Base-by-base conservation (phyloP, 1,284 basidiomycete species). In the Ganoderma leucocontextum region DNA sequence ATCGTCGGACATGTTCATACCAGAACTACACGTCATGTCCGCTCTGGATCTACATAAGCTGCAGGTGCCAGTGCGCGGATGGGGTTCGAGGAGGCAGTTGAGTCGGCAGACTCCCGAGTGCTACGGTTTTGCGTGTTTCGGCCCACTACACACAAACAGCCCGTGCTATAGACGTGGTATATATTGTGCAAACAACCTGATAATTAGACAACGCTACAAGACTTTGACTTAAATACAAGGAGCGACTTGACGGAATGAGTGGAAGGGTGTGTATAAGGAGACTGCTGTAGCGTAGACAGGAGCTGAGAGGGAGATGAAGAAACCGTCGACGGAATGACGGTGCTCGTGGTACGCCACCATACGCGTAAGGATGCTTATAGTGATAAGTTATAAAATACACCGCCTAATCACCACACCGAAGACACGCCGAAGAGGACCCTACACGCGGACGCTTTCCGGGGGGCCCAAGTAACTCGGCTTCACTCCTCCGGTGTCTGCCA, bases 401-500 rank as follows among this genome's bases (percentile, higher is more conserved):
- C n/a, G 22, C 47, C 7, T 49, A 13, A 10, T 49, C 19, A 22
- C 47, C 2, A 49, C 10, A 9, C 25, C 47, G n/a, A 49, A 10
- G 22, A 25, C 22, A 13, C 10, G 22, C 8, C 4, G 47, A 49
- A 0, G 22, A 25, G 2, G 10, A 25, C 9, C 52, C 25, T 64
- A 76, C 61, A 75, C 70, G 36, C 63, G 68, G 35, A 87, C 77
- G 73, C 87, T 89, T 76, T 90, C 89, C 1, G 89, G 88, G 35
- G 89, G 89, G 10, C 88, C 89, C 29, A 91, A 80, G 75, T 89
- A 90, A 67, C 88, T 89, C 5, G 84, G 76, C 62, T 79, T 74
- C 10, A 90, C 80, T 10, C 85, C 86, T 39, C 88, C 88, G 52
- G 85, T 84, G 77, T 91, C 87, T 88, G 67, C 22, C 35, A 13